Evolutionary conservation across 2,329 filamentous ascomycete genomes (phyloP), one percentile per base, ranked within the genome.

Genomic region (Penicillium sp.): DNA sequence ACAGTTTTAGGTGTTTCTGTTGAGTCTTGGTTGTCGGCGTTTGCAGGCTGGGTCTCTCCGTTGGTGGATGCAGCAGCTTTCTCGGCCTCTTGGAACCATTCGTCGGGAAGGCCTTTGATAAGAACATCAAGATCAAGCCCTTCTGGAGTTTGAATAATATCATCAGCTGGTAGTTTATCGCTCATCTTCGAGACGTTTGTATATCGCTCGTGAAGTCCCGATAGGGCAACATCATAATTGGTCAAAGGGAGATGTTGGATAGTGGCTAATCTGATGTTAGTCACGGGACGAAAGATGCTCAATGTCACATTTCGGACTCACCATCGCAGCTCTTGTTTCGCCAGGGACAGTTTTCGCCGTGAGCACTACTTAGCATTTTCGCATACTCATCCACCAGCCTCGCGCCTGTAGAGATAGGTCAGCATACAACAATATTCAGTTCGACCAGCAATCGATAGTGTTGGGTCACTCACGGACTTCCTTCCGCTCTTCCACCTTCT

Each of bases 261-360:
- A 37, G 85, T 84, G 60, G 82, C 82, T 83, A 59, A 20, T 13
- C 22, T 2, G 16, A 39, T 43, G 55, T 74, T 53, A 71, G 61
- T 45, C 16, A 58, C 66, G 24, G 66, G 52, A 47, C 20, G 18
- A 43, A 35, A 34, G 1, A 18, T 20, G 2, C 9, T 18, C 7
- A 16, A 1, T 26, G 18, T 3, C 0, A 31, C 9, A 38, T 26
- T 26, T 10, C 22, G 53, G n/a, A 62, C 69, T 50, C 78, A 90
- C 89, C 86, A 74, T 96, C 92, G 71, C 92, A 97, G n/a, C 91
- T 92, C 57, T 85, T 85, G 70, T 85, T 89, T 65, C 86, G 85
- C 94, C 93, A 99, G 18, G 94, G 79, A 69, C 93, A 99, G 59
- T 86, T 86, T 50, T 91, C 87, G 29, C 86, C 82, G 70, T 99